These are phyloP conservation scores for Citrullus colocynthis DNA, from an alignment of 306 rosid species.

Conservation along the genomic window DNA sequence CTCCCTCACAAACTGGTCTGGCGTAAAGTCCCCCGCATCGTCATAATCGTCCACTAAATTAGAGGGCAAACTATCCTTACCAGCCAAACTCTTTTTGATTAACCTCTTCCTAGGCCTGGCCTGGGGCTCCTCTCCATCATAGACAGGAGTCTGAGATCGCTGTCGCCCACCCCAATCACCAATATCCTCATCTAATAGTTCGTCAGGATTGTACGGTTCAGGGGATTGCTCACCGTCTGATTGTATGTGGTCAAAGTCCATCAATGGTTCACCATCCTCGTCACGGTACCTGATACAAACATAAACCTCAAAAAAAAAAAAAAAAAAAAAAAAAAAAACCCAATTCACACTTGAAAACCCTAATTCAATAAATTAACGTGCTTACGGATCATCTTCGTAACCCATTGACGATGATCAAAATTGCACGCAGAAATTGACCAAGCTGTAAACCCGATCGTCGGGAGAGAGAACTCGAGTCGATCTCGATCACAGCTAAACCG, in stretches of 20 bases:
- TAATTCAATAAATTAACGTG: neutral
- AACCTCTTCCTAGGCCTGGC: slow-evolving; percentile 82
- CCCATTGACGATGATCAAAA: slow-evolving; percentile 30
- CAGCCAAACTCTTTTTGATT: slow-evolving; percentile 50
- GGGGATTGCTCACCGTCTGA: slow-evolving; percentile 71
- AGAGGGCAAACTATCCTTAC: slow-evolving; percentile 30
- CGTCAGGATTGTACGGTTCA: slow-evolving; percentile 31
- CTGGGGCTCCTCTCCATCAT: slow-evolving; percentile 37
- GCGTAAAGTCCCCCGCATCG: slow-evolving; percentile 24
- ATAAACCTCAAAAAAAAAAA: neutral
- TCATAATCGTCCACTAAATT: slow-evolving; percentile 40
- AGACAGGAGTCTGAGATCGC: slow-evolving; percentile 72
- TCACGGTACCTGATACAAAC: slow-evolving; percentile 56
- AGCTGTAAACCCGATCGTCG: neutral
- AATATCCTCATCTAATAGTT: slow-evolving; percentile 29
- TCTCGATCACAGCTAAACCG: neutral
- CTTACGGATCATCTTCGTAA: slow-evolving; percentile 74
- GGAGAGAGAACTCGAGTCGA: neutral
- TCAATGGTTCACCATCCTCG: slow-evolving; percentile 90
- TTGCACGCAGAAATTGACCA: neutral
- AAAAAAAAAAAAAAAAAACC: neutral
- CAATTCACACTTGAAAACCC: slow-evolving; percentile 18
- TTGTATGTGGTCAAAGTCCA: slow-evolving; percentile 66
- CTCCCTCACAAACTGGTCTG: slow-evolving; percentile 33
- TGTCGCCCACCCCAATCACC: slow-evolving; percentile 47